Conservation (phyloP, 2,329 filamentous ascomycete genomes). For the Thelonectria blattea region DNA sequence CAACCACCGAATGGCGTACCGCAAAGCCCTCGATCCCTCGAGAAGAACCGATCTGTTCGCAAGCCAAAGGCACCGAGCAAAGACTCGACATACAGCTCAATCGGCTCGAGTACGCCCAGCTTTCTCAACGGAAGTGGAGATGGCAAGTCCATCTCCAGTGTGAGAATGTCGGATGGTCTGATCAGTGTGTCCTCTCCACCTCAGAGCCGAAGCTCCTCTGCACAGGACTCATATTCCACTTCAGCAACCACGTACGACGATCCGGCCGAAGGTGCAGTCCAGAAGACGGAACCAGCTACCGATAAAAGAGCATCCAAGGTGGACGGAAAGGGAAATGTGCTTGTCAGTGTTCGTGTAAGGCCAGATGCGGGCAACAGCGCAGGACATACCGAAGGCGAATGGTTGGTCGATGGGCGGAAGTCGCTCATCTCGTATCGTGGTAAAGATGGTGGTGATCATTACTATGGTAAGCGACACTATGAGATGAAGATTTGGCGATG, state of each 20-base stretch:
- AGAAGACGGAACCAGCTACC: conserved; percentile 39
- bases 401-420: conserved; percentile 87
- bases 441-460: conserved; percentile 90
- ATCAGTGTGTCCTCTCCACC: conserved; percentile 82
- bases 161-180: conserved; percentile 75
- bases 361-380: conserved; percentile 76
- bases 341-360: conserved; percentile 92
- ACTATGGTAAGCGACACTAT: conserved; percentile 71
- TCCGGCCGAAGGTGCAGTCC: conserved; percentile 60
- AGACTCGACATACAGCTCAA: conserved; percentile 57
- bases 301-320: conserved; percentile 60
- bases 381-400: conserved; percentile 75
- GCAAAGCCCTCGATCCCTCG: conserved; percentile 63
- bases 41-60: conserved; percentile 52
- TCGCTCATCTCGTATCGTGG: conserved; percentile 84
- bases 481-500: background rate
- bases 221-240: conserved; percentile 90
- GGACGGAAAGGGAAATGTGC: conserved; percentile 90
- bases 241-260: conserved; percentile 91
- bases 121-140: conserved; percentile 81
- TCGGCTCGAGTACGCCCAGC: conserved; percentile 66
- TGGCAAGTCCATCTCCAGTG: conserved; percentile 71
- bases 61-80: conserved; percentile 61
- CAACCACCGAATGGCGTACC: conserved; percentile 79
- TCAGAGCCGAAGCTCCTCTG: conserved; percentile 89